Base-by-base conservation (phyloP, 164 flowering plant species). In the Annona squamosa region DNA sequence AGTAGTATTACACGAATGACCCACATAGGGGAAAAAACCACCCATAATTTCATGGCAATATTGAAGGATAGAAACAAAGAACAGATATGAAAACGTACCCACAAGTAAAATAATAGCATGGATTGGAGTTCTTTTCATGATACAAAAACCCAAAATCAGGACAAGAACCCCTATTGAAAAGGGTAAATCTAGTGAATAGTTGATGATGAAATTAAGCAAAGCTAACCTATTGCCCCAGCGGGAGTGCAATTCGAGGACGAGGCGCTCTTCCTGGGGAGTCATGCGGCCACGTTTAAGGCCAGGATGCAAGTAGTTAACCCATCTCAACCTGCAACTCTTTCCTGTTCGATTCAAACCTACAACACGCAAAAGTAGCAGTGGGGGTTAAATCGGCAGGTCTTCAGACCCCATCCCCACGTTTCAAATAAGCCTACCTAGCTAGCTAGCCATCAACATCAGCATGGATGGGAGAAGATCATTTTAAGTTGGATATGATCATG, bases 281-380 rank as follows among this genome's bases (percentile, higher is more conserved):
- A 95, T 87, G 85, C 90, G 90, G 19, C 95, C 98, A 41, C 91
- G 83, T 76, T 90, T 93, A 78, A 93, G 97, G 47, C 90, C 97
- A 18, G 99, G 99, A 71, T 91, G 89, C 17, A 95, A 85, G 82
- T 95, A 95, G 79, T 95, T 95, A 79, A 93, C 95, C 98, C 99
- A 95, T 1, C 99, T 86, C 46, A 95, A 76, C 89, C 99, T 84
- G 91, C 99, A 95, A 84, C 99, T 93, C 79, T 91, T 95, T 46
- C 99, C 99, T 75, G 97, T 89, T 88, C 99, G 87, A 81, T 90
- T 90, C 79, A 95, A 81, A 85, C 99, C 99, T 95, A 86, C 84
- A 86, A 91, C 73, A 26, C 37, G 37, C 37, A 85, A 82, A 84
- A 79, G 6, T 48, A 48, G 69, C 73, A 79, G 71, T 73, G 10